A percentile compares a stretch with the other conserved stretches of the same genome.
These are phyloP conservation scores for Fistulifera solaris DNA, from an alignment of 108 stramenopile species.

Conservation along the genomic window DNA sequence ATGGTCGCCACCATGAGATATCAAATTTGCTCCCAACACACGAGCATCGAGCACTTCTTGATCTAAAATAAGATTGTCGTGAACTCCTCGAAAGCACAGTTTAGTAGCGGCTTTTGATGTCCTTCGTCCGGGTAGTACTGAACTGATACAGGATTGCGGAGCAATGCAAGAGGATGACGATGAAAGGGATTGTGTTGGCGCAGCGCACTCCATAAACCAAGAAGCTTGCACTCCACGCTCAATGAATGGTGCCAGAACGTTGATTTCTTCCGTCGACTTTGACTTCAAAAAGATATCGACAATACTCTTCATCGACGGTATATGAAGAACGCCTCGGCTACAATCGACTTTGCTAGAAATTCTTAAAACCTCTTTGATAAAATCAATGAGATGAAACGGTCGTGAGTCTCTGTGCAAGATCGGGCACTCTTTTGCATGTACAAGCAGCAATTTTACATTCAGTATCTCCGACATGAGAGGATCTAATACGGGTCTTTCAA, in stretches of 20 bases:
- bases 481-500: conserved; percentile 10
- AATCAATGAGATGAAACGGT: background rate
- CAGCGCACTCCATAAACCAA: conserved; percentile 26
- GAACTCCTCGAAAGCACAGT: conserved; percentile 41
- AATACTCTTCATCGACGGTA: conserved; percentile 26
- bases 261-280: conserved; percentile 4
- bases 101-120: background rate
- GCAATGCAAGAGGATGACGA: background rate
- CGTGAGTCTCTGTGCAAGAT: conserved; percentile 9
- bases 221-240: conserved; percentile 16
- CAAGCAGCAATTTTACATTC: conserved; percentile 10
- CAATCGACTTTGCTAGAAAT: conserved; percentile 13
- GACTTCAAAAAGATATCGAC: conserved; percentile 8
- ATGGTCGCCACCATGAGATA: conserved; percentile 31
- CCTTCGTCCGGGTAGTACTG: background rate
- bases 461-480: conserved; percentile 16
- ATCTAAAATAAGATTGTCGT: conserved; percentile 21
- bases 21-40: conserved; percentile 20
- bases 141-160: background rate
- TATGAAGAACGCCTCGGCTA: conserved; percentile 33
- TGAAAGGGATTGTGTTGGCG: background rate
- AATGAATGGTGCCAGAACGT: conserved; percentile 7
- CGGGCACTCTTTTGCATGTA: conserved; percentile 18
- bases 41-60: conserved; percentile 19
- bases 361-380: background rate